Evolutionary conservation across 2,329 filamentous ascomycete genomes (phyloP), one percentile per base, ranked within the genome.

Genomic region (Cryphonectria radicalis): DNA sequence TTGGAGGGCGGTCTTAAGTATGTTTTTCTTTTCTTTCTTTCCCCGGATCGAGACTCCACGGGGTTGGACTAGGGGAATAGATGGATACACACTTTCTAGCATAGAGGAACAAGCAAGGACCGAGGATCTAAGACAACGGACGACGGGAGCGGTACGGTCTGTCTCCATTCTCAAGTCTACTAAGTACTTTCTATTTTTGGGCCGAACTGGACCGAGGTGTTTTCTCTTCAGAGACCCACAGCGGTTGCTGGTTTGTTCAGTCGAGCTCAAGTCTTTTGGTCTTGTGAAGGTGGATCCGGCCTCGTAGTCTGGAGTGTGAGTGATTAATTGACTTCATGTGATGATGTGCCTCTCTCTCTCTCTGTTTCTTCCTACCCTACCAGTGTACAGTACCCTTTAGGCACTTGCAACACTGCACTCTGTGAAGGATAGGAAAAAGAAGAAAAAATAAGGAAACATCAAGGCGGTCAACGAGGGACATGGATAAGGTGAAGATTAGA

Each of bases 121-220:
- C 53, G n/a, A 28, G n/a, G 53, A 14, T 25, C n/a, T 35, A 35
- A 59, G 55, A 59, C 59, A 62, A 25, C 25, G 55, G 55, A 19
- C 5, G 59, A 62, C 32, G 59, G 32, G 19, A 62, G 25, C 59
- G 59, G 32, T 32, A 22, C 59, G 32, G 59, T 35, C n/a, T 62
- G 32, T 62, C 59, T 62, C 59, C 59, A 62, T 62, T 62, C 35
- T 62, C 57, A 37, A 37, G 28, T 62, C 32, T 62, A 62, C 32
- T 32, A 59, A 19, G 19, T 14, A 59, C 32, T n/a, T 60, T 19
- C 57, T 60, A 35, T 35, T 60, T 35, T 60, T 28, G 53, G 53
- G 7, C 25, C n/a, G 22, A 55, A 28, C n/a, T 57, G 55, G 25
- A 59, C 55, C 55, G 55, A 32, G 59, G 59, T 50, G 59, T 14